A percentile compares a stretch with the other conserved stretches of the same genome.
Evolutionary conservation across 1,284 basidiomycete species (phyloP).

Genomic region (Sporisorium reilianum): DNA sequence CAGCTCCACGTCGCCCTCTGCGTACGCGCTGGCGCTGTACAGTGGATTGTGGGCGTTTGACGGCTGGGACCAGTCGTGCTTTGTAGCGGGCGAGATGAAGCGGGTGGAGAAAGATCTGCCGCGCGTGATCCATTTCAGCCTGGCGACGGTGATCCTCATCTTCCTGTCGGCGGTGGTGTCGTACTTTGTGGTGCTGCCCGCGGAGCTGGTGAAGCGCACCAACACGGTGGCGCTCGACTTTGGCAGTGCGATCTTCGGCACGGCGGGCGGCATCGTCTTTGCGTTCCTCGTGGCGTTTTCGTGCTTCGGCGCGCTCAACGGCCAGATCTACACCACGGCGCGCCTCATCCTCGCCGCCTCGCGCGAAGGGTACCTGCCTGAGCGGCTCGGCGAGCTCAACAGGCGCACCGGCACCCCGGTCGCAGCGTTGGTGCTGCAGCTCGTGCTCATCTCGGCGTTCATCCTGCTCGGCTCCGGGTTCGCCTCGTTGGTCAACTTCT

Average conservation of each 20-base stretch:
- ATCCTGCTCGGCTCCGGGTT: conserved; percentile 70
- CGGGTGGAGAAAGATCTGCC: conserved; percentile 89
- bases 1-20: conserved; percentile 81
- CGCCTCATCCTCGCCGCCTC: conserved; percentile 89
- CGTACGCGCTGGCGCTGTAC: conserved; percentile 92
- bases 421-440: conserved; percentile 50
- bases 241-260: conserved; percentile 85
- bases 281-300: conserved; percentile 90
- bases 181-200: conserved; percentile 91
- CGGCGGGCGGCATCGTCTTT: conserved; percentile 85
- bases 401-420: conserved; percentile 52
- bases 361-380: conserved; percentile 81
- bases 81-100: conserved; percentile 90
- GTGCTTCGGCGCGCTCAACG: conserved; percentile 72
- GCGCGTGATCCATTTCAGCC: conserved; percentile 86
- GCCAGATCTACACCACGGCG: conserved; percentile 71
- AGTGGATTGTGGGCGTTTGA: conserved; percentile 96
- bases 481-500: conserved; percentile 69
- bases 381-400: conserved; percentile 45
- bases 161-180: conserved; percentile 87
- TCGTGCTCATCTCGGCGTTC: conserved; percentile 73
- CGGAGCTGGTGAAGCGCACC: conserved; percentile 72
- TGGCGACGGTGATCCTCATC: conserved; percentile 81
- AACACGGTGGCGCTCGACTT: conserved; percentile 95
- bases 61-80: conserved; percentile 84